These are phyloP conservation scores for Epichloe baconii DNA, from an alignment of 2,329 filamentous ascomycete genomes.

Conservation along the genomic window DNA sequence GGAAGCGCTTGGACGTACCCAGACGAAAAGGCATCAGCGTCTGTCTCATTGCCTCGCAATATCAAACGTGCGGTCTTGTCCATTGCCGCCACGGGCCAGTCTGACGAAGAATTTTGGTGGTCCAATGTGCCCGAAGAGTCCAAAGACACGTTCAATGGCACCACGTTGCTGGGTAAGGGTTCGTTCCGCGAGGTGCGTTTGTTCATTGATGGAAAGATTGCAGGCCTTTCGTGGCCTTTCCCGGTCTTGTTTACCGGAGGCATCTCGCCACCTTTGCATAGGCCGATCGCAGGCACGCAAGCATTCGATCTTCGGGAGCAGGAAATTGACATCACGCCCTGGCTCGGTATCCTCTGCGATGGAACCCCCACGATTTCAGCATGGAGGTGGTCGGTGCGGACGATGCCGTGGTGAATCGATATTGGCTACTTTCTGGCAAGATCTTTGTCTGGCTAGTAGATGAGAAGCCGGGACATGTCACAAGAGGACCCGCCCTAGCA, in stretches of 20 bases:
- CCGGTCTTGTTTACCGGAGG: constrained; percentile 75
- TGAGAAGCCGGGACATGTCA: constrained; percentile 26
- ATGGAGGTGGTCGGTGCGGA: constrained; percentile 54
- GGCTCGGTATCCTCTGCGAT: constrained; percentile 56
- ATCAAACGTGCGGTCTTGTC: constrained; percentile 58
- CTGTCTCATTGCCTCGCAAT: constrained; percentile 51
- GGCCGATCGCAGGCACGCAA: constrained; percentile 66
- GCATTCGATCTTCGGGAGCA: constrained; percentile 68
- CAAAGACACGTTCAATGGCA: constrained; percentile 42
- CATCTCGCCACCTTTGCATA: constrained; percentile 62
- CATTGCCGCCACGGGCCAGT: constrained; percentile 66
- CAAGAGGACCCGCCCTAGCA: constrained; percentile 19
- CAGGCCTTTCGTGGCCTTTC: constrained; percentile 70
- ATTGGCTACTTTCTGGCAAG: constrained; percentile 69
- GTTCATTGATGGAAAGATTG: constrained; percentile 57
- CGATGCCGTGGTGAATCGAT: constrained; percentile 30
- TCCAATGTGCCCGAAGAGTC: constrained; percentile 57
- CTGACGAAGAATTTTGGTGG: constrained; percentile 77
- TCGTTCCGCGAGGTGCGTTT: constrained; percentile 71
- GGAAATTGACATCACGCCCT: constrained; percentile 72
- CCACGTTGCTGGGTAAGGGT: constrained; percentile 51
- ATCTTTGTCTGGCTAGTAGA: constrained; percentile 69
- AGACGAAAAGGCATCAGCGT: constrained; percentile 43
- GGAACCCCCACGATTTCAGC: constrained; percentile 50
- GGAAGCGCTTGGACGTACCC: constrained; percentile 59